Evolutionary conservation across 2,329 filamentous ascomycete genomes (phyloP).

Genomic region (Neofusicoccum sp.): DNA sequence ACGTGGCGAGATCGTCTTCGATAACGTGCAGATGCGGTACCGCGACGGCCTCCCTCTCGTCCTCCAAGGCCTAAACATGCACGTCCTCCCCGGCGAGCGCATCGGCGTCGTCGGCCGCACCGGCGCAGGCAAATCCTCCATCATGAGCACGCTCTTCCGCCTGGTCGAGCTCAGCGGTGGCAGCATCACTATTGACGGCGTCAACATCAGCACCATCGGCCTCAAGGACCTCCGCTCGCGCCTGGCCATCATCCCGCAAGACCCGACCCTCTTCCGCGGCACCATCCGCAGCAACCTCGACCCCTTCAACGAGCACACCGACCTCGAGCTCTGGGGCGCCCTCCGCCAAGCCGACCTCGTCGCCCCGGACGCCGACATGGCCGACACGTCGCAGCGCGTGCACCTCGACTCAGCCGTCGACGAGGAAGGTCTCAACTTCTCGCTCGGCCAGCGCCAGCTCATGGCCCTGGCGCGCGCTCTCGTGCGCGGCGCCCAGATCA

Average conservation of each 20-base stretch:
- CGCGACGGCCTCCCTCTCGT: constrained; percentile 52
- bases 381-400: constrained; percentile 61
- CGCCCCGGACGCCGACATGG: constrained; percentile 50
- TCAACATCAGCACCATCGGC: constrained; percentile 70
- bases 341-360: constrained; percentile 77
- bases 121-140: constrained; percentile 79
- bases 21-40: constrained; percentile 57
- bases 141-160: constrained; percentile 82
- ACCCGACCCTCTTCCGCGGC: constrained; percentile 80
- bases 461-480: constrained; percentile 93
- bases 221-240: constrained; percentile 75
- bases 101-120: constrained; percentile 82
- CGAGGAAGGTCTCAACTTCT: constrained; percentile 95
- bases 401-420: constrained; percentile 85
- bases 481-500: constrained; percentile 85
- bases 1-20: constrained; percentile 67
- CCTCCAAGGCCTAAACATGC: constrained; percentile 59
- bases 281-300: constrained; percentile 80
- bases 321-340: constrained; percentile 76
- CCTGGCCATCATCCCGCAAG: constrained; percentile 81
- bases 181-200: constrained; percentile 52
- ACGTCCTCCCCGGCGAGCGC: constrained; percentile 73
- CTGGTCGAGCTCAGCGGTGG: constrained; percentile 57
- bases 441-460: constrained; percentile 88
- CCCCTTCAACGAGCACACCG: constrained; percentile 76